Conservation (phyloP, 306 rosid species). For the Medicago arabica region DNA sequence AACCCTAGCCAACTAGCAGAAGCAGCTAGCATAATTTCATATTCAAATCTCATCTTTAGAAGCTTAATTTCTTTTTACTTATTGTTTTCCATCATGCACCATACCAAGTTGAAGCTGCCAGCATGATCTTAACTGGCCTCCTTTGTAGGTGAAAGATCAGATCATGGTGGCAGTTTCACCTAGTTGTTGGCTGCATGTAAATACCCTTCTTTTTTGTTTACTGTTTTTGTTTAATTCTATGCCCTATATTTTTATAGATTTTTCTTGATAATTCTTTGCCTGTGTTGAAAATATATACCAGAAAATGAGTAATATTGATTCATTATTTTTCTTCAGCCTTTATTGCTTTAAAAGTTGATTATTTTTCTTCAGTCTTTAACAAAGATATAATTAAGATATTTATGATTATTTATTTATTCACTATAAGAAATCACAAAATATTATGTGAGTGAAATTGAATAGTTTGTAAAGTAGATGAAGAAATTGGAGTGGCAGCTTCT, state of each 20-base stretch:
- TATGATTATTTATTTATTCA: not conserved
- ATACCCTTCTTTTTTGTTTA: constrained; percentile 36
- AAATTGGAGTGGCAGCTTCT: not conserved
- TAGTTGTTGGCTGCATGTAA: constrained; percentile 64
- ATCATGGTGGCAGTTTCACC: constrained; percentile 99
- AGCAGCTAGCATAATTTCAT: not conserved
- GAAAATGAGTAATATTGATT: not conserved
- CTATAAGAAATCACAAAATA: too few relatives aligned
- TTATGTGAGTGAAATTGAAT: not conserved
- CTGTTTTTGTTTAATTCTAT: not conserved
- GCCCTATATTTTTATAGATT: not conserved
- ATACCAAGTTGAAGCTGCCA: constrained; percentile 99
- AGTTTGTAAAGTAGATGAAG: not conserved
- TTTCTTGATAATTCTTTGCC: not conserved
- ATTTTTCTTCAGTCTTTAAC: not conserved
- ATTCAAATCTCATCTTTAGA: constrained; percentile 5
- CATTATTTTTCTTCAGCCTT: not conserved
- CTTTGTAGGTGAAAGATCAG: constrained; percentile 73
- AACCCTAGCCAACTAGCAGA: constrained; percentile 72
- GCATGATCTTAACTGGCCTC: constrained; percentile 98
- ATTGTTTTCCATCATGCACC: constrained; percentile 45
- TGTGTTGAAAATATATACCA: not conserved
- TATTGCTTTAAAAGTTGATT: not conserved
- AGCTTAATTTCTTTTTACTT: constrained; percentile 1
- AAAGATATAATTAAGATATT: not conserved